Base-by-base conservation (phyloP, 192 early-diverging fungal species). In the Allomyces macrogynus region DNA sequence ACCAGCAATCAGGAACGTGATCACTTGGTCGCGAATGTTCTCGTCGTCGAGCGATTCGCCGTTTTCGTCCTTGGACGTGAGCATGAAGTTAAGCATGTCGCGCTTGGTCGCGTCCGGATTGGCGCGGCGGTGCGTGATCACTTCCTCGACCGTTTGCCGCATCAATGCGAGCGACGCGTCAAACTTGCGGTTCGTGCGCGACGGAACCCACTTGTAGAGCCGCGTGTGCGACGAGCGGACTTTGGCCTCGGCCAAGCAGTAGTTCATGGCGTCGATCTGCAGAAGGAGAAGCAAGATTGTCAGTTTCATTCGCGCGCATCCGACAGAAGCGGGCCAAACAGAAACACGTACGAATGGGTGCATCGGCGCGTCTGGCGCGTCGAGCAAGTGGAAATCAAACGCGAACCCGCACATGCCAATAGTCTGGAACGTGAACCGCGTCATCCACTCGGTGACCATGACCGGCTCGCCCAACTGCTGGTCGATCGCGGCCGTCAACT, bases 1-100 rank as follows among this genome's bases (percentile, higher is more conserved):
- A 10, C 77, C 82, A 23, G 82, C 82, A 67, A 84, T 82, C 67
- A 82, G 65, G 63, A 84, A 81, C 5, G 80, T 82, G 62, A 82
- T 74, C 23, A 84, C 78, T 67, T 84, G 78, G 70, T 84, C 82
- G 62, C 79, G 76, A 61, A 84, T 84, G 43, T 80, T 67, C 20
- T 68, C 66, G 57, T 82, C 78, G 5, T 62, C 62, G 1, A 78
- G 61, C 43, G 66, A 63, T 22, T 72, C 65, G 10, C 68, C 67
- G 23, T 78, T 65, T 18, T 72, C 67, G 43, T 69, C 73, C 8
- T 67, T 63, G n/a, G 77, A 76, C 61, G 69, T 80, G 64, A 84
- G 66, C 82, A 84, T 84, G 63, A 71, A 82, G 23, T 70, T 76
- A 18, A 82, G 70, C 62, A 84, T 60, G 62, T 84, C 80, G 43